Base-by-base conservation (phyloP, 768 basidiomycete species). In the Cyclocybe aegerita region DNA sequence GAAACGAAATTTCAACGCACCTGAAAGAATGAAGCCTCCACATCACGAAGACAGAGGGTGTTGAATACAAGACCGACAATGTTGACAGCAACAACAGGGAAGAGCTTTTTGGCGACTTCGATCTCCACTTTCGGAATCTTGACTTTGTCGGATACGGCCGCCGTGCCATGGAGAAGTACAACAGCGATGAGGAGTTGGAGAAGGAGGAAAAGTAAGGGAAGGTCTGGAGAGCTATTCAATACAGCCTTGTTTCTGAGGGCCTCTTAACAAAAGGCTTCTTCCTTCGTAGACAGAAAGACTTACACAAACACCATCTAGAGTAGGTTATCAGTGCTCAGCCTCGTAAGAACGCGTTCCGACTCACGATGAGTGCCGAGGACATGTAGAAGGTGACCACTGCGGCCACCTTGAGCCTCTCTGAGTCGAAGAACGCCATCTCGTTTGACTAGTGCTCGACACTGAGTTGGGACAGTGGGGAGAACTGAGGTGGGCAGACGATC, bases 1-100 rank as follows among this genome's bases (percentile, higher is more conserved):
- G n/a, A 36, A 32, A 16, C 31, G 45, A 37, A 36, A 23, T 38
- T 55, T 39, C 52, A 83, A 83, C 74, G 34, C 55, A 85, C 86
- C 75, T 90, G 88, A 68, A 90, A 92, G 66, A 86, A 92, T 0
- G 85, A 83, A 2, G 89, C 88, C 49, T 91, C 89, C 14, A 92
- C 88, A 46, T 81, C 83, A 23, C 87, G 77, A 46, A 91, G 71
- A 60, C 90, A 91, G 4, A 90, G 76, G 1, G 84, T 89, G 56
- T 90, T 90, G 73, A 90, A 90, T 1, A 88, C 79, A 4, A 92
- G 74, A 1, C 89, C 88, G 6, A 83, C 68, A n/a, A 88, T 80
- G 59, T 88, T 88, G 39, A 88, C 83, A 1, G 78, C 65, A 0
- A 88, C 78, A 7, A 88, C 81, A 2, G 86, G 83, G 2, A 77